Evolutionary conservation across 2,329 filamentous ascomycete species (phyloP).

Genomic region (Botrytis paeoniae): DNA sequence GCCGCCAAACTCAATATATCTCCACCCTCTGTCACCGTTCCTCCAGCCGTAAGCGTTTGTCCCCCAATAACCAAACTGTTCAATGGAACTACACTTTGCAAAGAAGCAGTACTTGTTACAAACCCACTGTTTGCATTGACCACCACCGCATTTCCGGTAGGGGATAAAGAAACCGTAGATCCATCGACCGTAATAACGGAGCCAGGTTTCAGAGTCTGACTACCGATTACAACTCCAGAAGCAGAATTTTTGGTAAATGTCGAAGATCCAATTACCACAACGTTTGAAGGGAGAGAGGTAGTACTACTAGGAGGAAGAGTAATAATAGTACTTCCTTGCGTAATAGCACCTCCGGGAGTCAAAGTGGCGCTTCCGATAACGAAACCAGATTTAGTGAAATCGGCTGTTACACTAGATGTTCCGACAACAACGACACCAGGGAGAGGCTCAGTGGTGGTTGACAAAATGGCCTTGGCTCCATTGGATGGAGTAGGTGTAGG

Average conservation of each 20-base stretch:
- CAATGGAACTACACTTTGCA: constrained; percentile 11
- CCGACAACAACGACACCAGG: constrained; percentile 27
- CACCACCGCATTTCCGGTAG: constrained; percentile 20
- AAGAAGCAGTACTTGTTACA: constrained; percentile 14
- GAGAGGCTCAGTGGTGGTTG: constrained; percentile 11
- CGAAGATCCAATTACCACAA: constrained; percentile 17
- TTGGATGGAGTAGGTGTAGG: background rate
- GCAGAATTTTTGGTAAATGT: constrained; percentile 21
- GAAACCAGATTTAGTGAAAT: constrained; percentile 20
- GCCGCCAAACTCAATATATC: constrained; percentile 33
- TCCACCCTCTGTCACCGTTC: constrained; percentile 32
- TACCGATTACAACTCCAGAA: constrained; percentile 19
- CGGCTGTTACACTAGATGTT: constrained; percentile 27
- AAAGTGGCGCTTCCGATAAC: constrained; percentile 23
- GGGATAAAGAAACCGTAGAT: constrained; percentile 20
- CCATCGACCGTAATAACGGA: constrained; percentile 19
- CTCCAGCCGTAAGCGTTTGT: constrained; percentile 33
- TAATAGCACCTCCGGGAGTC: constrained; percentile 23
- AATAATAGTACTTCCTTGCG: constrained; percentile 11
- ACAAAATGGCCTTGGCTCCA: background rate
- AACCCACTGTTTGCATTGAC: constrained; percentile 23
- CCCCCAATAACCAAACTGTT: constrained; percentile 28
- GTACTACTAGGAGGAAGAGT: background rate
- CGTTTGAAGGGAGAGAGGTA: background rate
- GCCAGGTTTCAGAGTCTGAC: constrained; percentile 21